These are phyloP conservation scores for Rosa rugosa DNA, from an alignment of 306 rosid genomes.

Conservation along the genomic window DNA sequence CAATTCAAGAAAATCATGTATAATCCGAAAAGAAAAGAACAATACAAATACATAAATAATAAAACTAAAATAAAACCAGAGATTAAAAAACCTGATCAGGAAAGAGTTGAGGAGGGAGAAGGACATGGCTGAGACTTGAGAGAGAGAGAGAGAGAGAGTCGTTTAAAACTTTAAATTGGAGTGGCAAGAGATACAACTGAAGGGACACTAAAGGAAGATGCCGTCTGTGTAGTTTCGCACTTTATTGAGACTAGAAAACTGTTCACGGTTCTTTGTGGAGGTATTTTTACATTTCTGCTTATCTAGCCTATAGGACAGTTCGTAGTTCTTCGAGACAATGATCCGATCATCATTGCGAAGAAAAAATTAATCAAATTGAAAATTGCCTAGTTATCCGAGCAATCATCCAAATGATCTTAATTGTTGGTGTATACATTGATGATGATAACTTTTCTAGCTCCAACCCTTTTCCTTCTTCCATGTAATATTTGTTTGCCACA, in stretches of 20 bases:
- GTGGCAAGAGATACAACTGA: neutral
- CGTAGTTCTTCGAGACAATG: too few species aligned
- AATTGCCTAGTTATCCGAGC: too few species aligned
- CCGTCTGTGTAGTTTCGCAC: neutral
- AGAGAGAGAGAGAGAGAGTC: neutral
- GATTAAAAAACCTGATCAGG: constrained; percentile 19
- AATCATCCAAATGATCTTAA: neutral
- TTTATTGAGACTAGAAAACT: neutral
- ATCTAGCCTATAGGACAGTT: neutral
- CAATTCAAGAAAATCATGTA: constrained; percentile 13
- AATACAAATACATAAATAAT: neutral
- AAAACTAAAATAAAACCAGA: neutral
- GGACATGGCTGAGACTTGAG: constrained; percentile 11
- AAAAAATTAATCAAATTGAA: too few species aligned
- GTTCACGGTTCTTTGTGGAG: neutral
- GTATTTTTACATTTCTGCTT: neutral
- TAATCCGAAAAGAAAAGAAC: neutral
- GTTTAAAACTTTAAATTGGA: neutral
- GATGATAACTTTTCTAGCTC: neutral
- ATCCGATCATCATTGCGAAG: too few species aligned
- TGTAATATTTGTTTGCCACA: neutral
- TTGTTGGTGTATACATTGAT: neutral
- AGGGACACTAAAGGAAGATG: neutral
- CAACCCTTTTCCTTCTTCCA: neutral
- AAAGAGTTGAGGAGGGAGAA: constrained; percentile 4